Evolutionary conservation across 2,329 filamentous ascomycete genomes (phyloP).

Genomic region (Penicillium sp.): DNA sequence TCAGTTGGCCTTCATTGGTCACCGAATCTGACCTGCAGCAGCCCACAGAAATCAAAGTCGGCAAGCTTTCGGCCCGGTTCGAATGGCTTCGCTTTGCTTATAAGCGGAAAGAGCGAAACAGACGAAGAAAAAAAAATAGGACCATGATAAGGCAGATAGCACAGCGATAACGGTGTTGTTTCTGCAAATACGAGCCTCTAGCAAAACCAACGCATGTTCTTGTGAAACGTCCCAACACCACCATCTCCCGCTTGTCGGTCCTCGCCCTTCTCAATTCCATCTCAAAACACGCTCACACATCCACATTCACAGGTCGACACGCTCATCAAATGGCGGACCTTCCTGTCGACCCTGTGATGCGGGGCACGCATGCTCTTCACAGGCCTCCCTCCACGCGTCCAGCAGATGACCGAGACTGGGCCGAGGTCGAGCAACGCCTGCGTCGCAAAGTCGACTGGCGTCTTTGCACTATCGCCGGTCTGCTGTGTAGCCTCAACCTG

Average conservation of each 20-base stretch:
- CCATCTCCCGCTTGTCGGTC: background rate
- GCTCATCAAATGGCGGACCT: background rate
- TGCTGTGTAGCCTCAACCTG: conserved; percentile 71
- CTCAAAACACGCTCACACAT: too few relatives aligned
- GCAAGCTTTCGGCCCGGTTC: conserved; percentile 7
- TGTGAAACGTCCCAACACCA: background rate
- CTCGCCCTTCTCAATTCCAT: background rate
- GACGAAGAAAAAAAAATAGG: background rate
- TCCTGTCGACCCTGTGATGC: background rate
- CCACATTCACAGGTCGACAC: background rate
- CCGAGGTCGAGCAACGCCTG: conserved; percentile 51
- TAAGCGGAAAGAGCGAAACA: background rate
- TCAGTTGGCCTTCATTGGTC: background rate
- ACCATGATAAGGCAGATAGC: background rate
- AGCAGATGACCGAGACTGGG: background rate
- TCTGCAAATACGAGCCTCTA: background rate
- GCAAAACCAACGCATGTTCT: background rate
- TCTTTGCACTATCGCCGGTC: conserved; percentile 70
- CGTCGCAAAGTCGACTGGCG: conserved; percentile 68
- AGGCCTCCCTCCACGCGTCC: background rate
- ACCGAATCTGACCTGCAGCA: conserved; percentile 1
- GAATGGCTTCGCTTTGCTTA: conserved; percentile 2
- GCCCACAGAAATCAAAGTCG: background rate
- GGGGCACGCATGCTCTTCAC: background rate
- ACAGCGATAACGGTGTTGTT: background rate